Evolutionary conservation across 176 grass and related monocot species (phyloP).

Genomic region (Saccharum spontaneum): DNA sequence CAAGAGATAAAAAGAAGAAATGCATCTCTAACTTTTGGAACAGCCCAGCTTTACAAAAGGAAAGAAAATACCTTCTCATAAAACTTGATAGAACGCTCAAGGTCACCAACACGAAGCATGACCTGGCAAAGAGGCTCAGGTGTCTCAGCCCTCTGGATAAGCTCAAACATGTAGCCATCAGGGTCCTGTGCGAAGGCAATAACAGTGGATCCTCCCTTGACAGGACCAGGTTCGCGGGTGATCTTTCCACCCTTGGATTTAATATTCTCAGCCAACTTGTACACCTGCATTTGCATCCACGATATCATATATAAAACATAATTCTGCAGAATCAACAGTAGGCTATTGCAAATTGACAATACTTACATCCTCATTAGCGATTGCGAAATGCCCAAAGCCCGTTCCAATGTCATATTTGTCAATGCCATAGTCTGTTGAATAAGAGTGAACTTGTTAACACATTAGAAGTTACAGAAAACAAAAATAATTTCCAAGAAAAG

Average conservation of each 20-base stretch:
- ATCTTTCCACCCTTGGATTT: constrained; percentile 70
- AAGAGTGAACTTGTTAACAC: constrained; percentile 13
- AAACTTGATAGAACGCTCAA: constrained; percentile 87
- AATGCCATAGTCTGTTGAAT: constrained; percentile 78
- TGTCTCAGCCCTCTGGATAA: constrained; percentile 86
- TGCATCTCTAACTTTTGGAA: neutral
- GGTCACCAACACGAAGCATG: constrained; percentile 97
- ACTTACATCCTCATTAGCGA: constrained; percentile 83
- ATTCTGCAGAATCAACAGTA: neutral
- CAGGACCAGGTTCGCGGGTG: constrained; percentile 92
- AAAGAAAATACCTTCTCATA: constrained; percentile 81
- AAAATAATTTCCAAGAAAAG: neutral
- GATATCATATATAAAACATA: constrained; percentile 18
- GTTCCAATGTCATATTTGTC: constrained; percentile 96
- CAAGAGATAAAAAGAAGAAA: constrained; percentile 1
- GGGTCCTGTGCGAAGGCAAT: constrained; percentile 92
- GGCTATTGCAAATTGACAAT: constrained; percentile 11
- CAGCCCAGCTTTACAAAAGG: neutral
- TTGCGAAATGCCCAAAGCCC: constrained; percentile 98
- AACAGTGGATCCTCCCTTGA: constrained; percentile 91
- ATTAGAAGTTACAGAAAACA: neutral
- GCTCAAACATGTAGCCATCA: constrained; percentile 88
- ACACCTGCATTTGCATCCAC: constrained; percentile 48
- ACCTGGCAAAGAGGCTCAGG: constrained; percentile 95
- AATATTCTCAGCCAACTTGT: constrained; percentile 75